These are phyloP conservation scores for Schizophyllum commune DNA, from an alignment of 1,284 basidiomycete genomes.

Conservation along the genomic window DNA sequence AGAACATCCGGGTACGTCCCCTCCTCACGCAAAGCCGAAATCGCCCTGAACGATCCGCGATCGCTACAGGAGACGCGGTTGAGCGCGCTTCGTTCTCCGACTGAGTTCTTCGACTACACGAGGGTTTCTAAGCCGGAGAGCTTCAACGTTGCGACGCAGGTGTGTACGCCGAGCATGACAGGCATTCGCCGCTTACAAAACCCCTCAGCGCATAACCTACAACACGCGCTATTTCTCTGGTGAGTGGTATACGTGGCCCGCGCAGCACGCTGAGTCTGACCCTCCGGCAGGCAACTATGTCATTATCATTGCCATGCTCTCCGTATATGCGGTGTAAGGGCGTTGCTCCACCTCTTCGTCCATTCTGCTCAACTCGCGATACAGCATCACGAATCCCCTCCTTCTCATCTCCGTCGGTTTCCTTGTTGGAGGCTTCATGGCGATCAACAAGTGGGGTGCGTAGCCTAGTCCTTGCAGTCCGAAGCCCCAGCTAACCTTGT, in stretches of 20 bases:
- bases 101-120: slow-evolving; percentile 87
- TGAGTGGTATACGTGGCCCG: slow-evolving; percentile 20
- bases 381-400: slow-evolving; percentile 66
- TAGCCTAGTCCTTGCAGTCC: slow-evolving; percentile 9
- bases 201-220: slow-evolving; percentile 78
- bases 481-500: slow-evolving; percentile 1
- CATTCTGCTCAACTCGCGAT: slow-evolving; percentile 18
- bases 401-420: slow-evolving; percentile 83
- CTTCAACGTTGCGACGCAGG: slow-evolving; percentile 61
- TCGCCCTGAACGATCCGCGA: neutral
- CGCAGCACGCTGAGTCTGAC: slow-evolving; percentile 2
- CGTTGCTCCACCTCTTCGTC: slow-evolving; percentile 1
- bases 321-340: slow-evolving; percentile 84
- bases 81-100: slow-evolving; percentile 70
- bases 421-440: slow-evolving; percentile 86
- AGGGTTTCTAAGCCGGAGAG: slow-evolving; percentile 79
- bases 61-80: slow-evolving; percentile 68
- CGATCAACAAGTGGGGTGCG: slow-evolving; percentile 88
- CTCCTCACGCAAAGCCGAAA: neutral
- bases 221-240: slow-evolving; percentile 92
- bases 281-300: slow-evolving; percentile 71
- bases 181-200: slow-evolving; percentile 1
- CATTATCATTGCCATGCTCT: slow-evolving; percentile 73
- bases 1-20: slow-evolving; percentile 58
- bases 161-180: slow-evolving; percentile 24